Percentiles rank a stretch among this genome's conserved stretches.
Conservation (phyloP, 805 yeast species). For the Lipomyces yamadae region DNA sequence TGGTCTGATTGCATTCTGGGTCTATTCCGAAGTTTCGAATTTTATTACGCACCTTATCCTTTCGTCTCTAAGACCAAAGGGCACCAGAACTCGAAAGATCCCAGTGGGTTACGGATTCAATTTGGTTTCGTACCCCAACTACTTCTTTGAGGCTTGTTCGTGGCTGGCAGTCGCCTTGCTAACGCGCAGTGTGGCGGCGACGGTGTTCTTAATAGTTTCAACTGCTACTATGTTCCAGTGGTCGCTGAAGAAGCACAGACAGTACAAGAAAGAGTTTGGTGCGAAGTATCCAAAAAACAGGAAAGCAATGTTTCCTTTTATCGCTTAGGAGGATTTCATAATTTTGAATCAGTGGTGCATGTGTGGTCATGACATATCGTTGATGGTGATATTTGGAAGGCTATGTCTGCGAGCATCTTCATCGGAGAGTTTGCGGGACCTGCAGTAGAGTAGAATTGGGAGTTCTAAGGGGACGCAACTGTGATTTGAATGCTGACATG, state of each 20-base stretch:
- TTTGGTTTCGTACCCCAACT: slow-evolving; percentile 86
- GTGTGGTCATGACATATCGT: background rate
- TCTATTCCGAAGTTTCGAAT: slow-evolving; percentile 73
- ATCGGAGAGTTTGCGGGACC: background rate
- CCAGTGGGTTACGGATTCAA: slow-evolving; percentile 87
- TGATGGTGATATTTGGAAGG: background rate
- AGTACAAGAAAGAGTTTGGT: slow-evolving; percentile 68
- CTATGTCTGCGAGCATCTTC: background rate
- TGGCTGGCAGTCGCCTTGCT: slow-evolving; percentile 76
- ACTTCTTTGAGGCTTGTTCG: slow-evolving; percentile 79
- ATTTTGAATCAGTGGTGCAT: background rate
- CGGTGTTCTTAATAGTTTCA: slow-evolving; percentile 73
- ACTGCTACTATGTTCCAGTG: slow-evolving; percentile 85
- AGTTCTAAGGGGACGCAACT: too few species aligned
- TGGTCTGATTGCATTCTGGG: slow-evolving; percentile 22
- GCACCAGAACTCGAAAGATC: slow-evolving; percentile 57
- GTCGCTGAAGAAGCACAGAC: slow-evolving; percentile 86
- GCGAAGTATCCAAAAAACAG: slow-evolving; percentile 75
- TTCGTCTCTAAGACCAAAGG: slow-evolving; percentile 47
- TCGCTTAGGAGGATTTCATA: slow-evolving; percentile 50
- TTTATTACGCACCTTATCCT: slow-evolving; percentile 71
- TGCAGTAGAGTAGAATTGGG: too few species aligned
- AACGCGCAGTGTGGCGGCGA: slow-evolving; percentile 64
- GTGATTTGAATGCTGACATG: too few species aligned
- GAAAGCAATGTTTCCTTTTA: slow-evolving; percentile 77